phyloP scores from a whole-genome alignment of 140 eudicot genomes.

The Ambrosia hybrid region DNA sequence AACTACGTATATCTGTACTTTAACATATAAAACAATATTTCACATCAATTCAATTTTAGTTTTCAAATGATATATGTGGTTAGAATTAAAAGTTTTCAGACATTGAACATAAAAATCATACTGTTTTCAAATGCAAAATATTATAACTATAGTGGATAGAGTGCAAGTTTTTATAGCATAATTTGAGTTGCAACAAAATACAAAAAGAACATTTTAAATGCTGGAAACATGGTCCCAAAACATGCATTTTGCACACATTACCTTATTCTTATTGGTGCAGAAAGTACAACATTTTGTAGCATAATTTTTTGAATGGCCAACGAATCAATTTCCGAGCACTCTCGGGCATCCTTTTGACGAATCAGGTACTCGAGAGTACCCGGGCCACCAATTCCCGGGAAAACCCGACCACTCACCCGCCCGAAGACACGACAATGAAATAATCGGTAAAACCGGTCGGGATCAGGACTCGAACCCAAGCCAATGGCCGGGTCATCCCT shows the following conservation, averaged over 20 bases:
- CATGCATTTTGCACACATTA: slow-evolving; percentile 8
- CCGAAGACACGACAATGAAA: too few species aligned
- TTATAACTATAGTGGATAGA: neutral
- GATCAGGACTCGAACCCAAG: too few species aligned
- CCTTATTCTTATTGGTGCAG: slow-evolving; percentile 3
- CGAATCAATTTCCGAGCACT: too few species aligned
- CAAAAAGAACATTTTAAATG: neutral
- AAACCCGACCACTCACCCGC: too few species aligned
- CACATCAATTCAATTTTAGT: too few species aligned
- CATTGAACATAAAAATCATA: neutral
- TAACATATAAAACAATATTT: neutral
- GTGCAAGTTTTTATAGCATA: slow-evolving; percentile 21
- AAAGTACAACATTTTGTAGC: slow-evolving; percentile 16
- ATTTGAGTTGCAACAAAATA: neutral
- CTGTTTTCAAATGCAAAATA: neutral
- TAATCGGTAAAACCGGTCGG: too few species aligned
- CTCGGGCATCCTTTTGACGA: too few species aligned
- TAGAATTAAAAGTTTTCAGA: too few species aligned
- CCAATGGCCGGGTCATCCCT: too few species aligned
- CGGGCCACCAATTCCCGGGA: too few species aligned
- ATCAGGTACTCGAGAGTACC: too few species aligned
- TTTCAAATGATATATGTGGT: too few species aligned
- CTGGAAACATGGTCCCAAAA: slow-evolving; percentile 14
- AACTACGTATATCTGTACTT: slow-evolving; percentile 31
- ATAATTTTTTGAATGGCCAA: neutral